Evolutionary conservation across 441 rosid genomes (phyloP), one percentile per base, ranked within the genome.

Genomic region (Pelargonium fulgidum): DNA sequence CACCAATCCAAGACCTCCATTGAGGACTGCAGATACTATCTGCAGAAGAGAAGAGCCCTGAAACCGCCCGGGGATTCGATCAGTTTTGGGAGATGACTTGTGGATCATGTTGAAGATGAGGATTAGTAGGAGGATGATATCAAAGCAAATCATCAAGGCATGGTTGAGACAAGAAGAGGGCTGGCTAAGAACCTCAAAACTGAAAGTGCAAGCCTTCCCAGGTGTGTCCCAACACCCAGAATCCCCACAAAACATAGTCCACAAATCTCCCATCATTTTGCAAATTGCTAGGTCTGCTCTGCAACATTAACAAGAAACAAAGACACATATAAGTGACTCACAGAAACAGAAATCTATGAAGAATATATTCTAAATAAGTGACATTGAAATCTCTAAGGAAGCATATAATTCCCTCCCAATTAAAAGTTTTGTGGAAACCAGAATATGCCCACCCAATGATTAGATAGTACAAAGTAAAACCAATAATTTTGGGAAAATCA

Each of bases 1-100:
- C 36, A 78, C 64, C 63, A 86, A 70, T 62, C 98, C 99, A 65
- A 92, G 72, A 74, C 83, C 72, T n/a, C 89, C 88, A 79, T 90
- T 92, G 67, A 84, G 62, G 7, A 85, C 13, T n/a, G 85, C 87
- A 24, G 98, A 88, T 0, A 79, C 70, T n/a, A 81, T 73, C 69
- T 85, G 90, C 69, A 87, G 75, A 10, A 47, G 66, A 4, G 80
- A 76, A 68, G 69, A 68, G 7, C 75, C 73, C 12, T 68, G 85
- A 62, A 71, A 81, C 9, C 73, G 70, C 17, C 78, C 69, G 6
- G 80, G 80, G 26, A 75, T 29, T 8, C 16, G 69, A 12, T 47
- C 72, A 9, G 72, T 48, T 66, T 73, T 83, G 1, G 80, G 69
- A 8, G 90, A 50, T 58, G 85, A 79, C 78, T 80, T 90, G 64